Evolutionary conservation across 805 yeast genomes (phyloP).

Genomic region (Teunomyces lycoperdinae): DNA sequence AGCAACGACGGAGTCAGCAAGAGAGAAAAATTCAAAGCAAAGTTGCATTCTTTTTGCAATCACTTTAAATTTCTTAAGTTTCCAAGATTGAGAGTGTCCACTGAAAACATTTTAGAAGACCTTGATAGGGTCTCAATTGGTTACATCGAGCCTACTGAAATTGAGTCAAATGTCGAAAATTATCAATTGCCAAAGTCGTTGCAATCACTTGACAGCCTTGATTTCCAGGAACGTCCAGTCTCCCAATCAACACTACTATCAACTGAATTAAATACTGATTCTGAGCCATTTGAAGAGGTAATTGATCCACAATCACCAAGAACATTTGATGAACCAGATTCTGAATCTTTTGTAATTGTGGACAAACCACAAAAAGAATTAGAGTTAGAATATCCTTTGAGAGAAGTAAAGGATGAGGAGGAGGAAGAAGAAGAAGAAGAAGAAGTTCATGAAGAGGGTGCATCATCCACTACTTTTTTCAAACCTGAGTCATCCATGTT

Average conservation of each 20-base stretch:
- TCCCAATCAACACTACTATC: neutral
- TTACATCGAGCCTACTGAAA: too few species aligned
- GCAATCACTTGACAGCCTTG: neutral
- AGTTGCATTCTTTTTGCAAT: neutral
- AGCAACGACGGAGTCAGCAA: neutral
- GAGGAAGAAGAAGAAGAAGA: neutral
- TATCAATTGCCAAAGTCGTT: neutral
- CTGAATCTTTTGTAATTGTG: neutral
- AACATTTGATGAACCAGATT: neutral
- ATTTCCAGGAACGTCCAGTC: neutral
- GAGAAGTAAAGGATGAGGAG: neutral
- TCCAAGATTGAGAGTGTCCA: neutral
- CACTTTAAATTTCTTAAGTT: neutral
- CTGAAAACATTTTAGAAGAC: neutral
- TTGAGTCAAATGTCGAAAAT: too few species aligned
- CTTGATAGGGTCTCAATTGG: neutral
- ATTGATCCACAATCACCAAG: neutral
- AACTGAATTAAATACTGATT: neutral
- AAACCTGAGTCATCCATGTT: neutral
- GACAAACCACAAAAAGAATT: neutral
- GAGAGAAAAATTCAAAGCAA: neutral
- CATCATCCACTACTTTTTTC: neutral
- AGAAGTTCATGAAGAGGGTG: neutral
- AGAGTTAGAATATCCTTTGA: neutral
- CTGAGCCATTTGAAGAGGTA: neutral